Conservation (phyloP, 768 basidiomycete species). For the Boletus subparvulus region DNA sequence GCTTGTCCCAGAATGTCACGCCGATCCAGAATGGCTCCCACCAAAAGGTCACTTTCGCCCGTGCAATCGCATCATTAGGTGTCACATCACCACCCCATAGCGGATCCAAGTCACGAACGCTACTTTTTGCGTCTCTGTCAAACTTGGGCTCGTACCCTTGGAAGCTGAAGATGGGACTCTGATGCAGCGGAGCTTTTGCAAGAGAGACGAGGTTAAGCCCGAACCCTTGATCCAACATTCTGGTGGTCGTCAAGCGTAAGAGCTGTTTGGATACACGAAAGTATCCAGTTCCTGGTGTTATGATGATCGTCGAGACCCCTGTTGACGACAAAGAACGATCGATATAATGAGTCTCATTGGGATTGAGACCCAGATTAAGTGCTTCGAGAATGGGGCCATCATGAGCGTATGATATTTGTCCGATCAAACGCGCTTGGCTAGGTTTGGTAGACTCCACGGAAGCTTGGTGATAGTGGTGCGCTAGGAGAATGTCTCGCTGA, state of each 20-base stretch:
- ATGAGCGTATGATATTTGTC: slow-evolving; percentile 80
- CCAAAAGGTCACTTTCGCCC: slow-evolving; percentile 65
- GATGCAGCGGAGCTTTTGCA: slow-evolving; percentile 88
- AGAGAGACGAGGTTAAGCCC: slow-evolving; percentile 85
- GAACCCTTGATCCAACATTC: slow-evolving; percentile 93
- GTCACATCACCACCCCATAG: slow-evolving; percentile 73
- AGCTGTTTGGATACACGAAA: slow-evolving; percentile 91
- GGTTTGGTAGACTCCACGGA: slow-evolving; percentile 44
- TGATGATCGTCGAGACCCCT: slow-evolving; percentile 76
- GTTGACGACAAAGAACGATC: slow-evolving; percentile 92
- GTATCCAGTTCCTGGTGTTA: slow-evolving; percentile 93
- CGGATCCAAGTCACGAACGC: slow-evolving; percentile 57
- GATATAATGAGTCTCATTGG: slow-evolving; percentile 91
- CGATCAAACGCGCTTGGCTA: slow-evolving; percentile 66
- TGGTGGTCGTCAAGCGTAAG: slow-evolving; percentile 86
- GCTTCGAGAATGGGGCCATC: slow-evolving; percentile 96
- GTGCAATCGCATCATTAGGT: slow-evolving; percentile 30
- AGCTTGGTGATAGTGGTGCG: slow-evolving; percentile 84
- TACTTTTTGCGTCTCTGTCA: slow-evolving; percentile 49
- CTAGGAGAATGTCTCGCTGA: slow-evolving; percentile 86
- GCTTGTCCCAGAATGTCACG: slow-evolving; percentile 82
- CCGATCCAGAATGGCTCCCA: slow-evolving; percentile 91
- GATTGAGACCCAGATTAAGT: slow-evolving; percentile 88
- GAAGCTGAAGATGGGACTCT: slow-evolving; percentile 92
- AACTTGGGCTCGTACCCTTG: slow-evolving; percentile 59